Evolutionary conservation across 148 eudicot genomes (phyloP).

Genomic region (Linanthus parryae): DNA sequence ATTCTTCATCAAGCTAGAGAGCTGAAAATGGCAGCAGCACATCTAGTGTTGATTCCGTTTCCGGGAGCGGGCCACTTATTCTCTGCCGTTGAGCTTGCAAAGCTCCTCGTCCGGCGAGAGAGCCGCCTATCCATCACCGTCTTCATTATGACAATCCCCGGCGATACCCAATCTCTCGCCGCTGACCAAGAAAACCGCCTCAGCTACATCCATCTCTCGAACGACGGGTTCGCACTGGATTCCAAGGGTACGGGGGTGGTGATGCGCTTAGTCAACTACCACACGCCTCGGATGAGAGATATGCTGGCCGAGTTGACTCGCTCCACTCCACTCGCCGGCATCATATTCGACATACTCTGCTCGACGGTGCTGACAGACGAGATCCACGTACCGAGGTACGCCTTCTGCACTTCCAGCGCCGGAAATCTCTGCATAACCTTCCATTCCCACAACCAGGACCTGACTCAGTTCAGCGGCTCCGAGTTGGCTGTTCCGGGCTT

Average conservation of each 20-base stretch:
- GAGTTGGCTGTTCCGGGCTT: slow-evolving; percentile 20
- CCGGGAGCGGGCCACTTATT: slow-evolving; percentile 45
- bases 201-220: slow-evolving; percentile 12
- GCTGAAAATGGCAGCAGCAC: too few species aligned
- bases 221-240: slow-evolving; percentile 1
- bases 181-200: slow-evolving; percentile 9
- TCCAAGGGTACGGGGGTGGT: background rate
- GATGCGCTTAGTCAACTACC: slow-evolving; percentile 1
- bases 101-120: slow-evolving; percentile 26
- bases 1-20: too few species aligned
- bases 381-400: slow-evolving; percentile 18
- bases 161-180: background rate
- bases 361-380: slow-evolving; percentile 18
- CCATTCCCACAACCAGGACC: background rate
- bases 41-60: slow-evolving; percentile 37
- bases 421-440: background rate
- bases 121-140: slow-evolving; percentile 21
- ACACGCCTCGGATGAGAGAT: slow-evolving; percentile 15
- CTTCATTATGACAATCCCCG: slow-evolving; percentile 26
- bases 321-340: slow-evolving; percentile 13
- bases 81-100: slow-evolving; percentile 32
- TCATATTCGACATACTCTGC: slow-evolving; percentile 26
- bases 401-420: slow-evolving; percentile 23
- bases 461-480: slow-evolving; percentile 9
- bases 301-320: background rate